Conservation (phyloP, 2,329 filamentous ascomycete species). For the Grosmannia penicillata region DNA sequence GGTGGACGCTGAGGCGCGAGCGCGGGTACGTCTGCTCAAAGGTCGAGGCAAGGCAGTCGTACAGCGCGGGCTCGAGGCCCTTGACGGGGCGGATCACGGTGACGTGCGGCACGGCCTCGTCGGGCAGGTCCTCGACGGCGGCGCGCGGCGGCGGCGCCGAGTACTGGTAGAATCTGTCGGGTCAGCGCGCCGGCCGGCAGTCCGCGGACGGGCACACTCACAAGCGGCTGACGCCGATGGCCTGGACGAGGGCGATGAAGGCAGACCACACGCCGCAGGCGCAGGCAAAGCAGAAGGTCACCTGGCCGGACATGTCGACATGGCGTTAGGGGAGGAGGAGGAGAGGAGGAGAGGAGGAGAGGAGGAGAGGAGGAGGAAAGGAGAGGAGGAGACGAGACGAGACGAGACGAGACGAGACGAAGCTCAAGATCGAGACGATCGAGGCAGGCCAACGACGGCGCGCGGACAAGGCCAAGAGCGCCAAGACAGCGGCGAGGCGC, state of each 20-base stretch:
- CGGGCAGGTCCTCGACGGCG: slow-evolving; percentile 32
- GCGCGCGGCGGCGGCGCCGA: slow-evolving; percentile 32
- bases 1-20: slow-evolving; percentile 60
- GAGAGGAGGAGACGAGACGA: neutral
- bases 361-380: neutral
- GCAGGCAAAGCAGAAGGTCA: slow-evolving; percentile 4
- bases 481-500: neutral
- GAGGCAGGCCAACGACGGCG: no score
- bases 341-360: neutral
- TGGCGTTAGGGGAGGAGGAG: neutral
- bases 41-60: slow-evolving; percentile 80
- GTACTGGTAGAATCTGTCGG: slow-evolving; percentile 35
- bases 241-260: slow-evolving; percentile 36
- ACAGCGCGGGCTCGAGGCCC: slow-evolving; percentile 76
- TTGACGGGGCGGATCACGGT: slow-evolving; percentile 90
- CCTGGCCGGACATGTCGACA: slow-evolving; percentile 5
- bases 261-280: slow-evolving; percentile 29
- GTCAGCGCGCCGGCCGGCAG: no score
- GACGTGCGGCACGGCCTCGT: slow-evolving; percentile 54
- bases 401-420: neutral
- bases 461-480: neutral
- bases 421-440: neutral
- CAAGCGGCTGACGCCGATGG: slow-evolving; percentile 42
- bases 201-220: no score
- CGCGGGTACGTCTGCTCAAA: slow-evolving; percentile 70